phyloP scores from a whole-genome alignment of 1,139 yeast genomes.

The Debaryomycetaceae sp. region DNA sequence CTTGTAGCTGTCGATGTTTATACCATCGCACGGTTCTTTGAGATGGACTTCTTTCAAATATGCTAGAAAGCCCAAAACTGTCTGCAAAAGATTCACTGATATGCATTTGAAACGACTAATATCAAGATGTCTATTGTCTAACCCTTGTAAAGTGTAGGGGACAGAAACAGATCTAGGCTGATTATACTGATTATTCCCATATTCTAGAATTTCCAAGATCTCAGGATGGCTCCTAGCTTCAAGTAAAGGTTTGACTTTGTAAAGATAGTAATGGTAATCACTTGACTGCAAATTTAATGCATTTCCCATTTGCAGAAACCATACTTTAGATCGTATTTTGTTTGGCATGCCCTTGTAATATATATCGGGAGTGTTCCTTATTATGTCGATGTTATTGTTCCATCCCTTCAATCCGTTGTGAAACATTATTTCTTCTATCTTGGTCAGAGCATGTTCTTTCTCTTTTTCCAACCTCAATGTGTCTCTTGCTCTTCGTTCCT shows the following conservation, averaged over 20 bases:
- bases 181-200: no score
- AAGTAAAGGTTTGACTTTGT: constrained; percentile 2
- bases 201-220: neutral
- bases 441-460: constrained; percentile 19
- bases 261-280: constrained; percentile 16
- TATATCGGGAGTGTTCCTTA: constrained; percentile 39
- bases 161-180: neutral
- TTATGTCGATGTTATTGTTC: constrained; percentile 10
- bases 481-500: constrained; percentile 23
- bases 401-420: constrained; percentile 38
- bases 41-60: neutral
- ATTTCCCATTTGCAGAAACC: constrained; percentile 49
- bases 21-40: neutral
- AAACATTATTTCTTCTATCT: constrained; percentile 4
- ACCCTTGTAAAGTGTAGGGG: neutral
- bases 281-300: constrained; percentile 14
- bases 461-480: constrained; percentile 24
- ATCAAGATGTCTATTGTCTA: neutral
- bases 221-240: neutral
- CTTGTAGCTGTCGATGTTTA: constrained; percentile 7
- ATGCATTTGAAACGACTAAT: neutral
- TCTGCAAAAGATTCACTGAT: neutral
- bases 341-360: constrained; percentile 70
- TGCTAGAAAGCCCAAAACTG: neutral
- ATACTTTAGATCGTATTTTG: constrained; percentile 43